Conservation (phyloP, 2,329 filamentous ascomycete genomes). For the Aspergillus jensenii region DNA sequence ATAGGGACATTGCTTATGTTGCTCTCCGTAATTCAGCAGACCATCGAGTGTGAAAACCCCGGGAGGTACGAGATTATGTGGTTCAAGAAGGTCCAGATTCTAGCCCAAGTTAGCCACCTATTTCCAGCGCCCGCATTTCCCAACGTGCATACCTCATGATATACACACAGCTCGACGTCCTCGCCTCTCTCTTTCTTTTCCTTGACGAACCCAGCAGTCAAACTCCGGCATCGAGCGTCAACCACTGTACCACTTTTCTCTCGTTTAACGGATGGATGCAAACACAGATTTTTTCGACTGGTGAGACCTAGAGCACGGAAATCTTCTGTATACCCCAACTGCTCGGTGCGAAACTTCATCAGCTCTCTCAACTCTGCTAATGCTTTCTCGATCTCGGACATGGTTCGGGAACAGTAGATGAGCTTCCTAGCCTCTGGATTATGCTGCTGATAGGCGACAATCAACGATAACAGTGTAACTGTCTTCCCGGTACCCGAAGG, state of each 20-base stretch:
- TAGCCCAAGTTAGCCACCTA: constrained; percentile 37
- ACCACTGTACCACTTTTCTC: constrained; percentile 95
- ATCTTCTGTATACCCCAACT: constrained; percentile 88
- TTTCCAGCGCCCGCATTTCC: background rate
- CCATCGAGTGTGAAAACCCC: constrained; percentile 95
- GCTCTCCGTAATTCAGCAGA: constrained; percentile 83
- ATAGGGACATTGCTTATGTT: constrained; percentile 96
- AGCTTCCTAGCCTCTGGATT: constrained; percentile 92
- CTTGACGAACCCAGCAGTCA: constrained; percentile 95
- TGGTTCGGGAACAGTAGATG: constrained; percentile 98
- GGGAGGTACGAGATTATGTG: constrained; percentile 89
- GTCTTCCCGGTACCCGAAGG: constrained; percentile 98
- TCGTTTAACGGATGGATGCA: constrained; percentile 92
- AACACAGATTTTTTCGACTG: constrained; percentile 93
- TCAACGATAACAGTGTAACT: constrained; percentile 88
- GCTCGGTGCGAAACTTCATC: constrained; percentile 90
- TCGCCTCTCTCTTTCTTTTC: constrained; percentile 97
- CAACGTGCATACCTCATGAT: constrained; percentile 71
- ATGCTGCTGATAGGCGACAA: constrained; percentile 93
- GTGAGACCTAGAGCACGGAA: constrained; percentile 90
- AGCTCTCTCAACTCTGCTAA: constrained; percentile 84
- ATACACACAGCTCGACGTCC: constrained; percentile 89
- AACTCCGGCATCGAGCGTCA: constrained; percentile 89
- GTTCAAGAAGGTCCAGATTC: constrained; percentile 92
- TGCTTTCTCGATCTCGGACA: constrained; percentile 99